A percentile compares a stretch with the other conserved stretches of the same genome.
phyloP scores from a whole-genome alignment of 73 alveolate genomes.

The Paramecium caudatum region DNA sequence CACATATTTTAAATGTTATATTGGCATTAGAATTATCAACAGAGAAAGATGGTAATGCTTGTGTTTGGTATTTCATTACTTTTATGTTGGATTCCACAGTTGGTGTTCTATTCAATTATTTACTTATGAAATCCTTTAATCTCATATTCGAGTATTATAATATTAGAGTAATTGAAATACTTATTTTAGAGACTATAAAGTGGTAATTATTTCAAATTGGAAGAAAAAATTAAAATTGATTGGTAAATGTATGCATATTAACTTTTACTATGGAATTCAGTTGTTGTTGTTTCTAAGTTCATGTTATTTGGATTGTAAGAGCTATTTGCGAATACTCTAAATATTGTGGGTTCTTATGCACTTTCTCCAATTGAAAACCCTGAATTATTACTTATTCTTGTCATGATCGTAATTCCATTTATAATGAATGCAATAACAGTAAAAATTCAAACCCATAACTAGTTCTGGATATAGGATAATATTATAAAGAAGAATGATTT shows the following conservation, averaged over 20 bases:
- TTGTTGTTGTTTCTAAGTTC: slow-evolving; percentile 42
- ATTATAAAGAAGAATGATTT: neutral
- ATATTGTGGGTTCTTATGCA: neutral
- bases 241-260: slow-evolving; percentile 35
- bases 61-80: slow-evolving; percentile 43
- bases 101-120: slow-evolving; percentile 12
- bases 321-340: neutral
- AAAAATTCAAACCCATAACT: neutral
- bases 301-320: slow-evolving; percentile 40
- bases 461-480: slow-evolving; percentile 59
- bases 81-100: slow-evolving; percentile 52
- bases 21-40: slow-evolving; percentile 17
- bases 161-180: slow-evolving; percentile 38
- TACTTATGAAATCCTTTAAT: slow-evolving; percentile 23
- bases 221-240: slow-evolving; percentile 42
- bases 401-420: slow-evolving; percentile 40
- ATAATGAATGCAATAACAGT: slow-evolving; percentile 48
- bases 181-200: slow-evolving; percentile 39
- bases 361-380: slow-evolving; percentile 46
- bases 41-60: slow-evolving; percentile 6
- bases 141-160: neutral
- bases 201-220: slow-evolving; percentile 43
- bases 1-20: slow-evolving; percentile 50
- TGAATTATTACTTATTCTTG: neutral
- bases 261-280: slow-evolving; percentile 52